Evolutionary conservation across 2,329 filamentous ascomycete species (phyloP), one percentile per base, ranked within the genome.

Genomic region (Hysterium pulicare): DNA sequence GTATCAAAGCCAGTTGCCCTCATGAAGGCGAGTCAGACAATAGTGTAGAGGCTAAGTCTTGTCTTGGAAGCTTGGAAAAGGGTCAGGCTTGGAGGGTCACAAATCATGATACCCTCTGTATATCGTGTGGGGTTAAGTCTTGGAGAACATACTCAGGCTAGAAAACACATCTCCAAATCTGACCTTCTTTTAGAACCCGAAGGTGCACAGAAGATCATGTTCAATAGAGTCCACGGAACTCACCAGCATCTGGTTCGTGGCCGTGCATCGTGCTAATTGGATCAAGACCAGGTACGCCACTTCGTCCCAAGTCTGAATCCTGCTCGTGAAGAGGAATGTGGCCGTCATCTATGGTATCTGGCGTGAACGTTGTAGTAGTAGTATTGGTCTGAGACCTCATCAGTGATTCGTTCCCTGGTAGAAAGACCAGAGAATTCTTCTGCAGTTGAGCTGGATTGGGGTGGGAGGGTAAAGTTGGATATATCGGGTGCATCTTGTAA

Each of bases 381-480:
- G 50, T 51, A 55, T 44, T 58, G 57, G 40, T 53, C 59, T 61
- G 59, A 53, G 17, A 57, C 46, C 35, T 59, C 57, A 53, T 64
- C 53, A 63, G 59, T 57, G 33, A 47, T 22, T 20, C 42, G 41
- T 28, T 55, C 54, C 26, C 35, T 37, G 9, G 47, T 41, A 21
- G 50, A 33, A 11, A 36, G 41, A 32, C 43, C 30, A 38, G 50
- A 36, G 37, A 50, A 30, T 34, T 28, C 24, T 28, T 8, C 13
- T 28, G 13, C 13, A 28, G 24, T 28, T 13, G 13, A 19, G 41
- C 35, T 36, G 16, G 22, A 21, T 26, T 16, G 33, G 15, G 42
- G n/a, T 15, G 23, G 36, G 4, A 20, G 5, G 5, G 33, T 20
- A 15, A 17, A 4, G 15, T 5, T 28, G 31, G n/a, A 19, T 15